Base-by-base conservation (phyloP, 2,329 filamentous ascomycete genomes). In the Paradendryphiella salina region DNA sequence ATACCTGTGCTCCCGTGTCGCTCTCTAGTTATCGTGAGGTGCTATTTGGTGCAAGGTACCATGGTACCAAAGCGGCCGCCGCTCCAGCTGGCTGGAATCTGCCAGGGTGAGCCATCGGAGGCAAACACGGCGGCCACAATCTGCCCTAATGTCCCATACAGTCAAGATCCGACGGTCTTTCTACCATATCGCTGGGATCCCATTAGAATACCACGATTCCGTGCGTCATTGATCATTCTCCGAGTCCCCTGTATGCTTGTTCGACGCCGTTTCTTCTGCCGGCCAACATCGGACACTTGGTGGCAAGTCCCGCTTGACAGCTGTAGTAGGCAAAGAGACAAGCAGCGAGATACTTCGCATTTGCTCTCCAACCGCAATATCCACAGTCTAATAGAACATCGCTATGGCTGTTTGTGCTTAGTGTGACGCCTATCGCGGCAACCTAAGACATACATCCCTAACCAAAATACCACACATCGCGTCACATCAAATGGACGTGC, bases 41-140 rank as follows among this genome's bases (percentile, higher is more conserved):
- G 52, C 18, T 40, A 36, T 60, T 43, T 63, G 49, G 61, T 65
- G 56, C 48, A 65, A 65, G 62, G 59, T 66, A 60, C 64, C 64
- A 59, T 40, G 23, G 23, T 26, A 26, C 7, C 23, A 26, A 26
- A 26, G 41, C 50, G 35, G 13, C 44, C 48, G 35, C 52, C 23
- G 46, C 59, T 64, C 59, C 65, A 60, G 55, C 50, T 54, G 55
- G 57, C 64, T 60, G 65, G 55, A 50, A 44, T 56, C 50, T 40
- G 54, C 54, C 56, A 54, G 56, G 60, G 46, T 60, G 51, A 44
- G 50, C 56, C 50, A 57, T 60, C 52, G 52, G 54, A 31, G 36
- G 44, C 63, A 67, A 67, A 65, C 64, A 65, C 57, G 47, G 57
- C 67, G 70, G 65, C 66, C 58, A 59, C 57, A 52, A 32, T 32